A percentile compares a stretch with the other conserved stretches of the same genome.
Evolutionary conservation across 345 rosid genomes (phyloP).

Genomic region (Arabidopsis suecica): DNA sequence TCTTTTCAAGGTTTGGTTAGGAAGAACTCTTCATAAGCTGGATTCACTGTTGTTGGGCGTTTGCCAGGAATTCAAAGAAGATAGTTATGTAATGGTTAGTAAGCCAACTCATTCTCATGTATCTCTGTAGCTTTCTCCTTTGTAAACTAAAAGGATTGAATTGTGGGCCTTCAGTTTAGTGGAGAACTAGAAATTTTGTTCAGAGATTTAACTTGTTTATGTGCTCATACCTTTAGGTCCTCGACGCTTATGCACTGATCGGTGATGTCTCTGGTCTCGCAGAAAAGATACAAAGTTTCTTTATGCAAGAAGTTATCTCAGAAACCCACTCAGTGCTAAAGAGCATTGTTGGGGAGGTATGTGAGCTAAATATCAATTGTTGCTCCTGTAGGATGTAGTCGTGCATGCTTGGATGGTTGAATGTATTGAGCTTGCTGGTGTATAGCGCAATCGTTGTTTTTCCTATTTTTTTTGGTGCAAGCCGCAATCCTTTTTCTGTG

Average conservation of each 20-base stretch:
- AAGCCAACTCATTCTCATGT: constrained; percentile 34
- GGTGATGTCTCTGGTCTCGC: constrained; percentile 98
- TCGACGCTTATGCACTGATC: constrained; percentile 97
- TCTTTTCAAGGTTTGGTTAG: constrained; percentile 87
- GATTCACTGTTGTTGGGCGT: constrained; percentile 94
- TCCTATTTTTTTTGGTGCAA: background rate
- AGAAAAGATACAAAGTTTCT: constrained; percentile 96
- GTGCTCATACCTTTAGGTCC: constrained; percentile 62
- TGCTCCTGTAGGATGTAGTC: constrained; percentile 20
- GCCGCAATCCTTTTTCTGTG: constrained; percentile 16
- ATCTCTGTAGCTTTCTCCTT: constrained; percentile 28
- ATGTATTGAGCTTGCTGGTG: constrained; percentile 29
- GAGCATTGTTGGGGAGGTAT: constrained; percentile 81
- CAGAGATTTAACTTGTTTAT: constrained; percentile 26
- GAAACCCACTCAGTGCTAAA: constrained; percentile 85
- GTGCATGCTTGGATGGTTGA: constrained; percentile 29
- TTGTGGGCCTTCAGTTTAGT: constrained; percentile 17
- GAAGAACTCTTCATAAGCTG: constrained; percentile 92
- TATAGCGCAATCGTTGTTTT: background rate
- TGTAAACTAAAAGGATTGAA: background rate
- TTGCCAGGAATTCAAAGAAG: constrained; percentile 93
- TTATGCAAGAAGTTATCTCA: constrained; percentile 96
- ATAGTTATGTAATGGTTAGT: constrained; percentile 86
- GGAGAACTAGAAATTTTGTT: background rate
- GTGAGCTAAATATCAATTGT: constrained; percentile 26